phyloP scores from a whole-genome alignment of 192 early-diverging fungal genomes.

The Entomortierella parvispora region DNA sequence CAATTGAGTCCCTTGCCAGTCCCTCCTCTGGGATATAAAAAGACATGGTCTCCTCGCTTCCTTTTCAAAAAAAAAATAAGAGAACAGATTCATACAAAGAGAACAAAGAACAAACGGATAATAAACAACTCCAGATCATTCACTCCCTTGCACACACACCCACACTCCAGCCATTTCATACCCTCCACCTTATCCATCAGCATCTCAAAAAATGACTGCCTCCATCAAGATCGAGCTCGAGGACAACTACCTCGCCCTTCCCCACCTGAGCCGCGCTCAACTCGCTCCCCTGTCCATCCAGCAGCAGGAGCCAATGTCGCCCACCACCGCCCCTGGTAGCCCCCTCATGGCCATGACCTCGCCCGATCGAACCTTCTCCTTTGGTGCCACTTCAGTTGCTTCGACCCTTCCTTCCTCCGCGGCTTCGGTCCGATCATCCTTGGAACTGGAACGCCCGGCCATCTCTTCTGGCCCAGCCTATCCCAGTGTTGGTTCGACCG shows the following conservation, averaged over 20 bases:
- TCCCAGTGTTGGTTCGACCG: slow-evolving; percentile 2
- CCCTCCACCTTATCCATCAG: not conserved
- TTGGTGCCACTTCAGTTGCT: slow-evolving; percentile 23
- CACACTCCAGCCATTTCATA: not conserved
- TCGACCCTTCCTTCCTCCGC: slow-evolving; percentile 37
- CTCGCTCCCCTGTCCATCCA: not conserved
- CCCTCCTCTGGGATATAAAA: not conserved
- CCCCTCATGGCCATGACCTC: slow-evolving; percentile 40
- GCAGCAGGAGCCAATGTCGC: not conserved
- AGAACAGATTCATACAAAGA: slow-evolving; percentile 10
- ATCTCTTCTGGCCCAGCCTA: not conserved
- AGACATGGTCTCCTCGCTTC: not conserved
- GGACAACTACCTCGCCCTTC: slow-evolving; percentile 30
- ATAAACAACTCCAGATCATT: not conserved
- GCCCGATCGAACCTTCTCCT: slow-evolving; percentile 43
- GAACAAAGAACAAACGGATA: slow-evolving; percentile 2
- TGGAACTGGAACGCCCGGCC: slow-evolving; percentile 20
- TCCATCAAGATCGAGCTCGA: slow-evolving; percentile 42
- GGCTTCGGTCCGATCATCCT: slow-evolving; percentile 35
- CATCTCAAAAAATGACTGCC: slow-evolving; percentile 20
- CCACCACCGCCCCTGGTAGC: slow-evolving; percentile 1
- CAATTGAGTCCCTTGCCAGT: no score
- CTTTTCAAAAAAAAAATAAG: not conserved
- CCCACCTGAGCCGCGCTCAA: slow-evolving; percentile 3
- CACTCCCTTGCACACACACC: not conserved